These are phyloP conservation scores for Xylaria longipes DNA, from an alignment of 495 filamentous ascomycete genomes.

Conservation along the genomic window DNA sequence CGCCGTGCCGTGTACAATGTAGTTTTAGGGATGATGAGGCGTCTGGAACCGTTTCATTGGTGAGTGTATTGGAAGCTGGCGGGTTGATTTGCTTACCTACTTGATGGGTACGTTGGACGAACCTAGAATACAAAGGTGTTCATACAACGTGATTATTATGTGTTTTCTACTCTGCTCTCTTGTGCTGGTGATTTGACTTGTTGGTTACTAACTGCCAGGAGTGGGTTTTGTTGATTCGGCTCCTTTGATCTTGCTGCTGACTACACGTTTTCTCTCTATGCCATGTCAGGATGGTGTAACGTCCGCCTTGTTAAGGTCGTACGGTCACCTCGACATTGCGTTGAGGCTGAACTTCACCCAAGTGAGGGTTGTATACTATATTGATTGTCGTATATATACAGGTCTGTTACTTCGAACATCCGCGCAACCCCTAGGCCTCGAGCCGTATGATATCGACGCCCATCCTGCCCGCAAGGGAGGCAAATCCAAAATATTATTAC, in stretches of 20 bases:
- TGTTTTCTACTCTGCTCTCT: neutral
- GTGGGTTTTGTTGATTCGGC: neutral
- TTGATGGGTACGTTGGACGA: neutral
- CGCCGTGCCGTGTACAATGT: conserved; percentile 27
- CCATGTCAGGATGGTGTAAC: too few relatives aligned
- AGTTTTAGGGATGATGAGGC: conserved; percentile 25
- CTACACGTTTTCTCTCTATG: too few relatives aligned
- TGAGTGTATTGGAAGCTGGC: conserved; percentile 8
- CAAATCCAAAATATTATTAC: too few relatives aligned
- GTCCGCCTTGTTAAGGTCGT: too few relatives aligned
- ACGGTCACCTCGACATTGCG: too few relatives aligned
- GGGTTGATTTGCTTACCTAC: conserved; percentile 6
- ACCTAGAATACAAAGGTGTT: conserved; percentile 3
- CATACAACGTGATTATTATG: neutral
- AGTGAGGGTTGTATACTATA: too few relatives aligned
- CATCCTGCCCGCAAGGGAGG: too few relatives aligned
- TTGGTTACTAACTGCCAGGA: neutral
- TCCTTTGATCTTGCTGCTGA: neutral
- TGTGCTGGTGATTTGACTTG: neutral
- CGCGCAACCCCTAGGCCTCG: too few relatives aligned
- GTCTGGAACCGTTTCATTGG: conserved; percentile 7
- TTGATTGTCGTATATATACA: too few relatives aligned
- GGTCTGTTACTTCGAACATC: too few relatives aligned
- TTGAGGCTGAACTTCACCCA: too few relatives aligned
- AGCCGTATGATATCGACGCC: too few relatives aligned